Conservation (phyloP, 2,329 filamentous ascomycete genomes). For the Aspergillus candidus region DNA sequence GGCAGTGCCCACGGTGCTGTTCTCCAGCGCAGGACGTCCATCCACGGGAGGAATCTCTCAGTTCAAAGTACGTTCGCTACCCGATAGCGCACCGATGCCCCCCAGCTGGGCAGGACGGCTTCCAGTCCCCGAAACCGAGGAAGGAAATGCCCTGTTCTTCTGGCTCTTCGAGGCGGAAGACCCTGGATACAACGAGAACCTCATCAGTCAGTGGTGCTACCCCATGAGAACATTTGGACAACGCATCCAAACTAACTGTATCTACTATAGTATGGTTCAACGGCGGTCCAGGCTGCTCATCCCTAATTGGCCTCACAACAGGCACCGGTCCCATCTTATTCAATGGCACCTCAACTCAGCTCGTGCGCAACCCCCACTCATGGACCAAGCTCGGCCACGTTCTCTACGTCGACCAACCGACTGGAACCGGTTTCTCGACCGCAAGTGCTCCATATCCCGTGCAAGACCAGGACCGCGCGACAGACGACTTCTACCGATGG, state of each 20-base stretch:
- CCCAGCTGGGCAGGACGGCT: slow-evolving; percentile 32
- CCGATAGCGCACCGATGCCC: slow-evolving; percentile 22
- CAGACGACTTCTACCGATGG: slow-evolving; percentile 28
- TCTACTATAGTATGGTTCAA: slow-evolving; percentile 29
- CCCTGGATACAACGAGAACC: slow-evolving; percentile 23
- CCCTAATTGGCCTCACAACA: slow-evolving; percentile 24
- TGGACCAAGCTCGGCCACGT: slow-evolving; percentile 31
- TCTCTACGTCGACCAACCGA: slow-evolving; percentile 34
- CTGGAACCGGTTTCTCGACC: slow-evolving; percentile 31
- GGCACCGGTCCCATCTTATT: slow-evolving; percentile 11
- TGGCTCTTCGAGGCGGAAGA: slow-evolving; percentile 33
- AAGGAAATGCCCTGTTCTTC: slow-evolving; percentile 32
- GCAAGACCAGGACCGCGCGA: slow-evolving; percentile 22
- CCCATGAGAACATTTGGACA: too few relatives aligned
- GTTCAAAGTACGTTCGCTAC: slow-evolving; percentile 26
- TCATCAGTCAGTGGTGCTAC: slow-evolving; percentile 25
- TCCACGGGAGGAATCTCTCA: slow-evolving; percentile 10
- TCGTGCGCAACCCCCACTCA: slow-evolving; percentile 20
- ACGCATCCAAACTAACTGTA: too few relatives aligned
- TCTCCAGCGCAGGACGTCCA: slow-evolving; percentile 1
- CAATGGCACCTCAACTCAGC: slow-evolving; percentile 16
- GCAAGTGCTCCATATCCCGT: slow-evolving; percentile 26
- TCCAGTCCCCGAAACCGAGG: slow-evolving; percentile 21
- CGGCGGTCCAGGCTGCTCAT: slow-evolving; percentile 33
- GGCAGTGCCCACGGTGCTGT: slow-evolving; percentile 9